A percentile compares a stretch with the other conserved stretches of the same genome.
Evolutionary conservation across 179 eudicot genomes (phyloP).

Genomic region (Beta corolliflora): DNA sequence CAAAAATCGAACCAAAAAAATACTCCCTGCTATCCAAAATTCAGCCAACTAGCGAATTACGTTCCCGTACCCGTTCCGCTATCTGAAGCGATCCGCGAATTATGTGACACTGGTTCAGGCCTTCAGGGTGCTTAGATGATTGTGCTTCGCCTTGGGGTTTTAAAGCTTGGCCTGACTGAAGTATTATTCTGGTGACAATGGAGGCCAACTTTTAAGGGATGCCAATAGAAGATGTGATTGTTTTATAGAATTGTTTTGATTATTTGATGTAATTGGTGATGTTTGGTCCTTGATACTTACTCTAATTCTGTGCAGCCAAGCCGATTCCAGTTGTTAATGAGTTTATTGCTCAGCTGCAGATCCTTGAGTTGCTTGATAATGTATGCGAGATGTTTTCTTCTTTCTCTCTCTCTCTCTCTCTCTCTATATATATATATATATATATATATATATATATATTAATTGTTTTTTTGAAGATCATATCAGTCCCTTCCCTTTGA

Average conservation of each 20-base stretch:
- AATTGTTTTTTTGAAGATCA: no score
- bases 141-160: neutral
- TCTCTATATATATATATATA: neutral
- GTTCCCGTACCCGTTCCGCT: no score
- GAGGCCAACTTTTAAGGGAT: neutral
- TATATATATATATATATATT: no score
- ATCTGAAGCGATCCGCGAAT: no score
- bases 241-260: neutral
- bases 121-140: no score
- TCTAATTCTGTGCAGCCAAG: slow-evolving; percentile 55
- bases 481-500: no score
- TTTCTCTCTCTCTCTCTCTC: neutral
- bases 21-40: no score
- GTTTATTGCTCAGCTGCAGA: slow-evolving; percentile 82
- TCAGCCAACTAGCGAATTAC: no score
- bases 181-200: neutral
- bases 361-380: slow-evolving; percentile 87
- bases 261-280: neutral
- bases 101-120: no score
- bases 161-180: neutral
- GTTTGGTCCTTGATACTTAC: slow-evolving; percentile 14
- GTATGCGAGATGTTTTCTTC: slow-evolving; percentile 38
- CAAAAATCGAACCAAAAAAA: no score
- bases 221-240: neutral
- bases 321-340: slow-evolving; percentile 69